Percentiles rank a stretch among this genome's conserved stretches.
Conservation (phyloP, 2,329 filamentous ascomycete genomes). For the Verticillium zaregamsianum region DNA sequence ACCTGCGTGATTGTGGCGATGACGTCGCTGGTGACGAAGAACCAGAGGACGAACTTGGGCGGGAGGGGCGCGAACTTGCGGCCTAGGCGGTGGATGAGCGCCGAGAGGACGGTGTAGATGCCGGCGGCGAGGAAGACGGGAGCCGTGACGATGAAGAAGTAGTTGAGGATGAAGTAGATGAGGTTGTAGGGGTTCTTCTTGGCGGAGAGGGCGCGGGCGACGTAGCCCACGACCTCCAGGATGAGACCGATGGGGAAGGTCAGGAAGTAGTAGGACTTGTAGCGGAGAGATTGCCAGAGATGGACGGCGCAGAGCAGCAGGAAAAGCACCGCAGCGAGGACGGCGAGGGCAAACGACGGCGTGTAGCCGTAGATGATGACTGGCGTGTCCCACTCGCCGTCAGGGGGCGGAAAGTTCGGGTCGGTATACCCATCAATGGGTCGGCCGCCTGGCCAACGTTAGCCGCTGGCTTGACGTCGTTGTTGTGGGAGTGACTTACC, state of each 20-base stretch:
- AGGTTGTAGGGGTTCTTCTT: constrained; percentile 48
- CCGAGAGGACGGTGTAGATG: constrained; percentile 50
- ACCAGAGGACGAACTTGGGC: constrained; percentile 43
- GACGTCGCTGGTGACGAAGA: constrained; percentile 51
- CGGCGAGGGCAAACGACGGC: constrained; percentile 37
- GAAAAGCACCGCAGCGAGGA: constrained; percentile 40
- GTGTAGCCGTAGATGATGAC: constrained; percentile 49
- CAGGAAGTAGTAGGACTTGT: constrained; percentile 41
- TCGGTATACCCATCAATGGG: constrained; percentile 38
- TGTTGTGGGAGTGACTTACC: constrained; percentile 4
- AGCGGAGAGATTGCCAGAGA: constrained; percentile 26
- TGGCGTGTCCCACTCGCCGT: constrained; percentile 38
- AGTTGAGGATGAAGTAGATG: constrained; percentile 53
- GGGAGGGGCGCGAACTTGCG: constrained; percentile 37
- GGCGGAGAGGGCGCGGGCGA: constrained; percentile 42
- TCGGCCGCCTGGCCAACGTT: constrained; percentile 3
- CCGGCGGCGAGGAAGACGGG: constrained; percentile 54
- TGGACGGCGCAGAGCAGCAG: constrained; percentile 33
- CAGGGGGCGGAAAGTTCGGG: constrained; percentile 46
- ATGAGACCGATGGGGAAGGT: constrained; percentile 38
- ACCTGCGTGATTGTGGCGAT: constrained; percentile 50
- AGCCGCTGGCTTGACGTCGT: constrained; percentile 2
- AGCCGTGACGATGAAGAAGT: constrained; percentile 58
- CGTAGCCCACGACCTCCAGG: constrained; percentile 47
- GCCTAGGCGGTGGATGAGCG: constrained; percentile 42